Evolutionary conservation across 2,329 filamentous ascomycete species (phyloP), one percentile per base, ranked within the genome.

Genomic region (Sarocladiaceae sp.): DNA sequence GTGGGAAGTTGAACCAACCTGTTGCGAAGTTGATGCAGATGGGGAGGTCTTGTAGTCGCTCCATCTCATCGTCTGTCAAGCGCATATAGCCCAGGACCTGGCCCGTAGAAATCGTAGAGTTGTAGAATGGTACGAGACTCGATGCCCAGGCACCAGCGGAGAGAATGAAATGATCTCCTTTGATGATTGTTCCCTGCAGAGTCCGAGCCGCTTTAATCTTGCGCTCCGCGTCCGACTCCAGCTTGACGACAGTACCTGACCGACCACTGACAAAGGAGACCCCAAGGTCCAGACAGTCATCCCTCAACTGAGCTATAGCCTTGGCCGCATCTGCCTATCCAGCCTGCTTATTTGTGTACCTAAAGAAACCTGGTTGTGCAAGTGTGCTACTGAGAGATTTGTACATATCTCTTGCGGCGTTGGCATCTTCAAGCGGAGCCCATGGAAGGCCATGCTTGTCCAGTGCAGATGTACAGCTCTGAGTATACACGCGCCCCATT

Each of bases 1-100:
- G 58, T 8, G 58, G 58, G 4, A 60, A 60, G 44, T 58, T 58
- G 52, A 60, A 60, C 58, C 58, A 60, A 1, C 58, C 58, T 0
- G 58, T 58, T 1, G 56, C 26, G 11, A 56, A 60, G 39, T 60
- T 58, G 12, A 56, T 50, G 11, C 57, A 60, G 12, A 60, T 60
- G 0, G 58, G 58, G 1, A 60, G 48, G 1, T 56, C 6, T 17
- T 53, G 54, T 29, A 57, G 57, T 50, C 52, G 55, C 17, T 29
- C 25, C 50, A 55, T 53, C 31, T 60, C 58, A 0, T 51, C 36
- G 1, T 60, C 56, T 1, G 56, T 53, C 1, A 60, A n/a, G 11
- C 40, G 50, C 10, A 58, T 54, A 10, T 56, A 60, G 1, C 56
- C 58, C 1, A 60, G 5, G 2, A 54, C 56, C 33, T 57, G 55